Conservation (phyloP, 169 alveolate species). For the Cryptosporidium baileyi region DNA sequence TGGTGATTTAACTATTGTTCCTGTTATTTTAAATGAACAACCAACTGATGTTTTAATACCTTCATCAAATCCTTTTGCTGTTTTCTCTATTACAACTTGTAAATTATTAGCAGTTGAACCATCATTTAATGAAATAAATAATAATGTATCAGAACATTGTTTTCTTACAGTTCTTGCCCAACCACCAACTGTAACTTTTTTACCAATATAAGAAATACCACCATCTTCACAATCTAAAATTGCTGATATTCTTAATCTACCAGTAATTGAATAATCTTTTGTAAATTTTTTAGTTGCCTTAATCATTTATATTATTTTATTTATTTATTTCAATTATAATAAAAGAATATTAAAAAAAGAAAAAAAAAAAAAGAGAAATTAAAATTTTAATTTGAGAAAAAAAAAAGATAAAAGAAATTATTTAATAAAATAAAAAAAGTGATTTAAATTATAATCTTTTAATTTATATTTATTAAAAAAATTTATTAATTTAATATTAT, state of each 20-base stretch:
- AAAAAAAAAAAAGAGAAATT: too few species aligned
- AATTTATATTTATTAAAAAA: too few species aligned
- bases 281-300: not conserved
- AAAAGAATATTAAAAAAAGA: too few species aligned
- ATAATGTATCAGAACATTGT: constrained; percentile 91
- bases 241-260: constrained; percentile 50
- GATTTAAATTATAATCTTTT: too few species aligned
- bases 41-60: constrained; percentile 81
- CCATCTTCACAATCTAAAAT: constrained; percentile 47
- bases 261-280: constrained; percentile 8
- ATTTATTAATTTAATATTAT: too few species aligned
- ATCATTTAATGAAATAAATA: constrained; percentile 93
- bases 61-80: constrained; percentile 81
- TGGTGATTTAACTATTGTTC: constrained; percentile 90
- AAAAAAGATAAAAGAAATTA: too few species aligned
- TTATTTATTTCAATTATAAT: not conserved
- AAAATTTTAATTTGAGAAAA: too few species aligned
- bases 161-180: constrained; percentile 95
- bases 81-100: constrained; percentile 91
- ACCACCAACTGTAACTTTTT: constrained; percentile 88
- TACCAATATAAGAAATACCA: constrained; percentile 24
- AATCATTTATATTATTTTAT: not conserved
- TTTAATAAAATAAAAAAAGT: too few species aligned
- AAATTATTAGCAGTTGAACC: constrained; percentile 91
- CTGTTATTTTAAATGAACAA: constrained; percentile 85